These are phyloP conservation scores for Chaetomium strumarium DNA, from an alignment of 2,329 filamentous ascomycete species.

Conservation along the genomic window DNA sequence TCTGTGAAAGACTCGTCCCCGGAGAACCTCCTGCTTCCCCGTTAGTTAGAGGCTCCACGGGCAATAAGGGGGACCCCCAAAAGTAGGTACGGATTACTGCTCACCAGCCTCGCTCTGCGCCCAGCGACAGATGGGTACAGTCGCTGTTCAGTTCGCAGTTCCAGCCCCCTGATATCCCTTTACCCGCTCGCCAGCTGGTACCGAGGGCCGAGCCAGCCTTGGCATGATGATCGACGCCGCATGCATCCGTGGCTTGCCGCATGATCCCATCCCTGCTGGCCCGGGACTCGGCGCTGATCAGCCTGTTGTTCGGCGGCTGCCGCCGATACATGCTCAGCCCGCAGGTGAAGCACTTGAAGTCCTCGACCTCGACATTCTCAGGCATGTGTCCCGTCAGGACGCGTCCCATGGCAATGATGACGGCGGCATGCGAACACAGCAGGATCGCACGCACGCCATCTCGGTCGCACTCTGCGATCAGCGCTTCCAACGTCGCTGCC, in stretches of 20 bases:
- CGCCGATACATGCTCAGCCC: conserved; percentile 62
- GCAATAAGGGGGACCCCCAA: neutral
- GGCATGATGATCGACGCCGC: conserved; percentile 27
- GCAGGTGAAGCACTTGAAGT: conserved; percentile 82
- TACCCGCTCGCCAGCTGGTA: conserved; percentile 55
- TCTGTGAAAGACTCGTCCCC: conserved; percentile 36
- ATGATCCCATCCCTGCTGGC: neutral
- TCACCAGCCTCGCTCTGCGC: conserved; percentile 85
- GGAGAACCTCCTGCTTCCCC: conserved; percentile 32
- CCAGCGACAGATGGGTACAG: conserved; percentile 71
- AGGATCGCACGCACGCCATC: conserved; percentile 65
- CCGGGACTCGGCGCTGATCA: neutral
- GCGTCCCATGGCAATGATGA: conserved; percentile 79
- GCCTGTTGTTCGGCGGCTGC: conserved; percentile 8
- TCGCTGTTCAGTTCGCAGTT: conserved; percentile 74
- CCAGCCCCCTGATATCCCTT: conserved; percentile 72
- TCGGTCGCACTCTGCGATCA: conserved; percentile 69
- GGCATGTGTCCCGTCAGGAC: conserved; percentile 76
- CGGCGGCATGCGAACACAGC: conserved; percentile 84
- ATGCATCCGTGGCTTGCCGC: conserved; percentile 13
- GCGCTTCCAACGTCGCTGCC: conserved; percentile 59
- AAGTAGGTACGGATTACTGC: too few relatives aligned
- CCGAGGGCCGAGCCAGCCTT: conserved; percentile 28
- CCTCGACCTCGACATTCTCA: conserved; percentile 62
- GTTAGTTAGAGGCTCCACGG: neutral